Base-by-base conservation (phyloP, 768 basidiomycete genomes). In the Naematelia aurantialba region DNA sequence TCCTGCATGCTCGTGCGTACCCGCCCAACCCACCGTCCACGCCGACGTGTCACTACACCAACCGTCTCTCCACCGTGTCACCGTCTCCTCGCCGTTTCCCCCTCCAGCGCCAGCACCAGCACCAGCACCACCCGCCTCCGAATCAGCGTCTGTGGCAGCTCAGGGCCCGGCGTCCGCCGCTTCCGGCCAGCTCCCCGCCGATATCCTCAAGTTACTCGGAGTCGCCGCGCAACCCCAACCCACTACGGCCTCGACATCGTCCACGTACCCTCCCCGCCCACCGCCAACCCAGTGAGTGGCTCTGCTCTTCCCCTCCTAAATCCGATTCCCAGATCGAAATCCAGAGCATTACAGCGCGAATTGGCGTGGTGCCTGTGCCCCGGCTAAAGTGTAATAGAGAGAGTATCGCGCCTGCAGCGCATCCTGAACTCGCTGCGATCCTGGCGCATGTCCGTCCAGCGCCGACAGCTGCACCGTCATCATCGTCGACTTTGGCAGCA, bases 151-250 rank as follows among this genome's bases (percentile, higher is more conserved):
- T n/a, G n/a, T n/a, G n/a, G n/a, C n/a, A n/a, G n/a, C n/a, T n/a
- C n/a, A n/a, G n/a, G n/a, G n/a, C n/a, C n/a, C 34, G 34, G 51
- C 45, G 29, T 10, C 46, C 48, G 30, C 49, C 47, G 25, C 65
- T 34, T 60, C 65, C 59, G 26, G 58, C 52, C 21, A 39, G 50
- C 58, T 73, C 39, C 71, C 71, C 30, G 62, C 68, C 12, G 66
- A 69, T 47, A 66, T 73, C 21, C 58, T 55, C 29, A 69, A 69
- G 45, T 45, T 73, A 27, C 58, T 73, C 8, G 71, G 71, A 13
- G 60, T 70, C 24, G 39, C 58, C n/a, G 58, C 19, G 14, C 19
- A n/a, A 25, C 17, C 8, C 8, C 17, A n/a, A 47, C 24, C 5
- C 5, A 19, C 47, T 22, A 27, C 22, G 4, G 14, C 47, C 4